These are phyloP conservation scores for Podospora tetraspora DNA, from an alignment of 495 filamentous ascomycete genomes.

Conservation along the genomic window DNA sequence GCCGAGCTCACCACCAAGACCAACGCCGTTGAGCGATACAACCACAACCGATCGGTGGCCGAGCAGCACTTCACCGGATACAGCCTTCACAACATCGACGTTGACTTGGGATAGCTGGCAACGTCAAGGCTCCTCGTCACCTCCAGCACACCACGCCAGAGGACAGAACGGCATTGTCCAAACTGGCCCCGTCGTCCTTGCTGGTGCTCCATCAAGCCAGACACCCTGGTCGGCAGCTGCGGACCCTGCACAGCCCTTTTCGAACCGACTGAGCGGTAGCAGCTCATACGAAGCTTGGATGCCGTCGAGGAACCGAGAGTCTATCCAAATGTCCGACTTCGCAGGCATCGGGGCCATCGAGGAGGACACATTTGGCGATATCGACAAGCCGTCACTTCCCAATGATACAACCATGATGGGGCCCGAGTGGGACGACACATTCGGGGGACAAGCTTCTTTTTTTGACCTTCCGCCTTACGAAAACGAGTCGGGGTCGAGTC, in stretches of 20 bases:
- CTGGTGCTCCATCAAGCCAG: neutral
- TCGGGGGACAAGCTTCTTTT: neutral
- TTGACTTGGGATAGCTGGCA: neutral
- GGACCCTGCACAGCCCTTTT: neutral
- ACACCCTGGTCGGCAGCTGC: neutral
- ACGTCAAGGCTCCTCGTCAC: neutral
- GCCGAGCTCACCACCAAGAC: neutral
- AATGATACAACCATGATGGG: neutral
- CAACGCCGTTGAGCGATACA: neutral
- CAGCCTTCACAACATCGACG: neutral
- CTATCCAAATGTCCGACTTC: neutral
- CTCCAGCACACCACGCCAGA: neutral
- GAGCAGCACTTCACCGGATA: neutral
- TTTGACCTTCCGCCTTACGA: neutral
- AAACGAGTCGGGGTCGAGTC: neutral
- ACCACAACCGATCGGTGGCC: neutral
- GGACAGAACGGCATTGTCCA: neutral
- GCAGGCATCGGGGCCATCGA: neutral
- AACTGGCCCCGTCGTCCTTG: neutral
- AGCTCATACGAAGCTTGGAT: neutral
- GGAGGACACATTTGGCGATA: neutral
- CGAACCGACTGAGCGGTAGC: neutral
- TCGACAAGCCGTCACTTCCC: neutral
- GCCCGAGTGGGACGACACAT: neutral
- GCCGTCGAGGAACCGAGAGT: neutral